Conservation (phyloP, 768 basidiomycete genomes). For the Hygrophorus pudorinus region DNA sequence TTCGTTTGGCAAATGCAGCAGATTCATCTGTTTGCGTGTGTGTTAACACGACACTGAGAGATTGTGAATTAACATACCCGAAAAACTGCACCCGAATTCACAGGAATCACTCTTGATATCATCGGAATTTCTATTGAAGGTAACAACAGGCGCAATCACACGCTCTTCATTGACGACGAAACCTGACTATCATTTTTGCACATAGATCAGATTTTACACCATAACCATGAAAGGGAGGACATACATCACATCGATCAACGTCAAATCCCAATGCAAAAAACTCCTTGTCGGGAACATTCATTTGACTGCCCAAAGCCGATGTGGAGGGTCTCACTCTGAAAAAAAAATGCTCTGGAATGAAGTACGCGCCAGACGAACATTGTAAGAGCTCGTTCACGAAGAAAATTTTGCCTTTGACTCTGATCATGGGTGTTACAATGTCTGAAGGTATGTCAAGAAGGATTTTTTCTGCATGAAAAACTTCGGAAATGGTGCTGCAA, state of each 20-base stretch:
- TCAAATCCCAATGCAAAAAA: background rate
- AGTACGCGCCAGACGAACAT: background rate
- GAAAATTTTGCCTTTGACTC: background rate
- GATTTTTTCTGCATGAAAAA: slow-evolving; percentile 21
- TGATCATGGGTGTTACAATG: slow-evolving; percentile 16
- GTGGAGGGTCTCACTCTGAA: too few species aligned
- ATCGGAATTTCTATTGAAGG: background rate
- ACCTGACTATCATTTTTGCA: slow-evolving; percentile 3
- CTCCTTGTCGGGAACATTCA: background rate
- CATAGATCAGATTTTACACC: too few species aligned
- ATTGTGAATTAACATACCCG: background rate
- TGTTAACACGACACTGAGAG: background rate
- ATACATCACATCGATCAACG: background rate
- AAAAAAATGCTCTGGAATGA: background rate
- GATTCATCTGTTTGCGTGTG: background rate
- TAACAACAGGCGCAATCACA: slow-evolving; percentile 1
- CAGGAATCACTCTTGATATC: slow-evolving; percentile 3
- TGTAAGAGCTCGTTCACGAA: slow-evolving; percentile 1
- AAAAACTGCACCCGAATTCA: slow-evolving; percentile 3
- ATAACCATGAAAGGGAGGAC: background rate
- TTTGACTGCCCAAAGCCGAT: background rate
- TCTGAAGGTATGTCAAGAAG: slow-evolving; percentile 15
- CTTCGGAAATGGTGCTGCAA: slow-evolving; percentile 12
- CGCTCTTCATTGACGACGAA: background rate
- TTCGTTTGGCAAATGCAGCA: background rate